phyloP scores from a whole-genome alignment of 75 land plant species.

The Pinus albicaulis region DNA sequence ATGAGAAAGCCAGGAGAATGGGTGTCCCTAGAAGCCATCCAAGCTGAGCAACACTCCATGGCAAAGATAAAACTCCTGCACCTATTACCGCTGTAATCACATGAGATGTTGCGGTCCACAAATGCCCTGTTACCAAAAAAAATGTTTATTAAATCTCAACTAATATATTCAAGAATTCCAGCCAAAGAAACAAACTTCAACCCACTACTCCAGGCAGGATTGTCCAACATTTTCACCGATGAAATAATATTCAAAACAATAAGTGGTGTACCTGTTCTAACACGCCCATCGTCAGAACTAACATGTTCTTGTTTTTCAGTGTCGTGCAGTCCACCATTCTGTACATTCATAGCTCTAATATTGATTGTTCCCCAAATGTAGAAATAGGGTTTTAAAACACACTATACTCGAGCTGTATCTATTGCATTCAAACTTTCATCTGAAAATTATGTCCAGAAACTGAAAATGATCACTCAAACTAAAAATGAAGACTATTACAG shows the following conservation, averaged over 20 bases:
- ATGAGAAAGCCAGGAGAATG: constrained; percentile 23
- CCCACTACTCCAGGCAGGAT: neutral
- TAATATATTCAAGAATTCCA: neutral
- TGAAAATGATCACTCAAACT: too few relatives aligned
- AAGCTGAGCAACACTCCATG: constrained; percentile 66
- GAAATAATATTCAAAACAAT: neutral
- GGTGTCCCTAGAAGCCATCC: constrained; percentile 48
- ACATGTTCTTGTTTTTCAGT: neutral
- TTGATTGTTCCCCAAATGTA: too few relatives aligned
- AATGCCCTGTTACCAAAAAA: constrained; percentile 21
- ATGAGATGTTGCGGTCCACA: constrained; percentile 52
- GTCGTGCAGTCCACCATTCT: neutral
- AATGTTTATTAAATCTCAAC: neutral
- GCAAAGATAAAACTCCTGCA: constrained; percentile 55
- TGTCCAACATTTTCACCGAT: too few relatives aligned
- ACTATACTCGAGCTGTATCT: too few relatives aligned
- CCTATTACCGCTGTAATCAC: constrained; percentile 72
- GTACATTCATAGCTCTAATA: neutral
- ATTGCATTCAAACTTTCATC: too few relatives aligned
- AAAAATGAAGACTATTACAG: too few relatives aligned
- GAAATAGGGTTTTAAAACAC: too few relatives aligned
- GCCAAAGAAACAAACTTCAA: neutral
- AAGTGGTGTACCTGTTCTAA: constrained; percentile 17
- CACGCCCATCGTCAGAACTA: constrained; percentile 13
- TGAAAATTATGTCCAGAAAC: too few relatives aligned